Percentiles rank a stretch among this genome's conserved stretches.
phyloP scores from a whole-genome alignment of 768 basidiomycete genomes.

The Russula vinacea region DNA sequence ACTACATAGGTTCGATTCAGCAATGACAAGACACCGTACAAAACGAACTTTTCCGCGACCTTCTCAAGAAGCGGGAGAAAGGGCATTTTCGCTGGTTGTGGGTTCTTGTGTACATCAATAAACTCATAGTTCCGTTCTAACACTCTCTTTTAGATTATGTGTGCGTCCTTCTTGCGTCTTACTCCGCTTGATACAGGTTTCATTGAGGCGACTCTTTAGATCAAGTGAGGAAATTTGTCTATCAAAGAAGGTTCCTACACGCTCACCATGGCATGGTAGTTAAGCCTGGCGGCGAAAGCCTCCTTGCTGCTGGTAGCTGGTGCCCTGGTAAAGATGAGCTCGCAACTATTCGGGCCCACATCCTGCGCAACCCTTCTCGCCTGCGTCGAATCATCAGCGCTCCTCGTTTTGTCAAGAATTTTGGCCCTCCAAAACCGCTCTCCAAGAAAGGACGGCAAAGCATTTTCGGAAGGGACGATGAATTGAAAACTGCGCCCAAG shows the following conservation, averaged over 20 bases:
- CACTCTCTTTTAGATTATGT: conserved; percentile 52
- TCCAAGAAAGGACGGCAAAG: conserved; percentile 62
- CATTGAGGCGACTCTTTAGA: conserved; percentile 28
- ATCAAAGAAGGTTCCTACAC: neutral
- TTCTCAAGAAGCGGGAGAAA: conserved; percentile 90
- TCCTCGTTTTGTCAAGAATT: conserved; percentile 69
- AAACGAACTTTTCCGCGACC: conserved; percentile 72
- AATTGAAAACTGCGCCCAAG: conserved; percentile 89
- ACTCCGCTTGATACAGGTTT: neutral
- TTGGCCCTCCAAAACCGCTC: conserved; percentile 65
- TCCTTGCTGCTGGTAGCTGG: conserved; percentile 81
- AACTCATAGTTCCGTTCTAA: neutral
- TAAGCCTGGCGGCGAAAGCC: conserved; percentile 59
- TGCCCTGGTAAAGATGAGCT: conserved; percentile 78
- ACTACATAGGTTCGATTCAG: conserved; percentile 74
- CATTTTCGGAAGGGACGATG: conserved; percentile 85
- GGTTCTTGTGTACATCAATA: conserved; percentile 35
- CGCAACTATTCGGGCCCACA: conserved; percentile 70
- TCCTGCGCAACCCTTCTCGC: conserved; percentile 56
- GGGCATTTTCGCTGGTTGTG: conserved; percentile 84
- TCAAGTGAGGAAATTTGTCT: conserved; percentile 29
- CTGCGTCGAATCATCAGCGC: conserved; percentile 65
- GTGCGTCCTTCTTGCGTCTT: conserved; percentile 39
- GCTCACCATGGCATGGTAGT: conserved; percentile 43
- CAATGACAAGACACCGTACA: conserved; percentile 96